These are phyloP conservation scores for Kodamaea fungicola DNA, from an alignment of 1,139 yeast genomes.

Conservation along the genomic window DNA sequence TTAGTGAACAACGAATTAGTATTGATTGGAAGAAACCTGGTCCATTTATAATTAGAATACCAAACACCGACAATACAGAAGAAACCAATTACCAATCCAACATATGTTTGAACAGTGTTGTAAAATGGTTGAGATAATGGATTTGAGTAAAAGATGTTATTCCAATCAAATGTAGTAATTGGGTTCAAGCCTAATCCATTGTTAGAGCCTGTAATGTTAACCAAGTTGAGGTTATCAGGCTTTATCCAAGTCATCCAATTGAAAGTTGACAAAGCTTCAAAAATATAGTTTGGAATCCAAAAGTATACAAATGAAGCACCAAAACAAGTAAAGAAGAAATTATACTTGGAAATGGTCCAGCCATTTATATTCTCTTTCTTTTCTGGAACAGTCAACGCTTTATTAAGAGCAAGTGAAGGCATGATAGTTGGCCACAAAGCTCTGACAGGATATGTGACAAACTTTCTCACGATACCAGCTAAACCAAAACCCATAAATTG, in stretches of 20 bases:
- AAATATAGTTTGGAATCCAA: slow-evolving; percentile 19
- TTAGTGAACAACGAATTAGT: slow-evolving; percentile 12
- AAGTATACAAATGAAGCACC: slow-evolving; percentile 16
- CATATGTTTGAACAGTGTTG: slow-evolving; percentile 10
- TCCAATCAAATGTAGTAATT: slow-evolving; percentile 18
- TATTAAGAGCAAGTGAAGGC: slow-evolving; percentile 19
- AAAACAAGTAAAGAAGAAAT: slow-evolving; percentile 12
- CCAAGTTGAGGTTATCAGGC: slow-evolving; percentile 17
- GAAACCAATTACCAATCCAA: slow-evolving; percentile 13
- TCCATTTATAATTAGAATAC: slow-evolving; percentile 16
- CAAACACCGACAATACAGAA: slow-evolving; percentile 14
- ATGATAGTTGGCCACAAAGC: slow-evolving; percentile 18
- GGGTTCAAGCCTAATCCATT: slow-evolving; percentile 19
- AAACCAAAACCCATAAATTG: slow-evolving; percentile 22
- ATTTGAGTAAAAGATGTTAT: slow-evolving; percentile 9
- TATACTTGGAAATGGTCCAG: slow-evolving; percentile 17
- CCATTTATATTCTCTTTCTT: slow-evolving; percentile 16
- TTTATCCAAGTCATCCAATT: slow-evolving; percentile 21
- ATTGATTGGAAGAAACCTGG: slow-evolving; percentile 16
- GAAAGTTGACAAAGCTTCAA: slow-evolving; percentile 15
- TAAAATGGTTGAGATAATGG: slow-evolving; percentile 13
- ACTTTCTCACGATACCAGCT: slow-evolving; percentile 19
- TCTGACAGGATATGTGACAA: slow-evolving; percentile 14
- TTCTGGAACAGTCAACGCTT: slow-evolving; percentile 16
- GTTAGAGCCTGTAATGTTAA: slow-evolving; percentile 14